phyloP scores from a whole-genome alignment of 495 filamentous ascomycete genomes.

The Acidiella bohemica region DNA sequence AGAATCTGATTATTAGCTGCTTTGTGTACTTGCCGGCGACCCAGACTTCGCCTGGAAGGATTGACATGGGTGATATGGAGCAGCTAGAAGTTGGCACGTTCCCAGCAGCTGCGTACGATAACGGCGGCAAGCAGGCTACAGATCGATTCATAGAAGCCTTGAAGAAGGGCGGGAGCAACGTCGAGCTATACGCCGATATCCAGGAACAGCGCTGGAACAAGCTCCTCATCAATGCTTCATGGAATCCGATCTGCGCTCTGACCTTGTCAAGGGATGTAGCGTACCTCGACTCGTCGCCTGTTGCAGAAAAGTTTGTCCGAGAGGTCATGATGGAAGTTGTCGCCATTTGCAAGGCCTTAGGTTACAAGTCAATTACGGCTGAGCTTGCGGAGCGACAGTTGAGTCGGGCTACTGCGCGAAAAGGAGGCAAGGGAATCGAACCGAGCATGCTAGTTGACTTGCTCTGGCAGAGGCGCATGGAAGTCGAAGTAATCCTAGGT shows the following conservation, averaged over 20 bases:
- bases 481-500: conserved; percentile 42
- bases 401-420: conserved; percentile 25
- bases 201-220: conserved; percentile 41
- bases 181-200: conserved; percentile 33
- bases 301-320: conserved; percentile 27
- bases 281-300: conserved; percentile 29
- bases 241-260: conserved; percentile 42
- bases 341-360: conserved; percentile 31
- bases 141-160: conserved; percentile 30
- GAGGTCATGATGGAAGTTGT: conserved; percentile 41
- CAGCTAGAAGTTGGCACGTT: conserved; percentile 36
- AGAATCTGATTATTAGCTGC: conserved; percentile 33
- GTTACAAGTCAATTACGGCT: conserved; percentile 31
- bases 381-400: conserved; percentile 30
- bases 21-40: conserved; percentile 39
- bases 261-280: conserved; percentile 32
- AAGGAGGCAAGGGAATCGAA: conserved; percentile 27
- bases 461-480: conserved; percentile 29
- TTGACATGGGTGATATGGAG: conserved; percentile 26
- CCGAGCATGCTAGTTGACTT: conserved; percentile 39
- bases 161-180: conserved; percentile 29
- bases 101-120: conserved; percentile 23
- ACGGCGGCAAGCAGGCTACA: conserved; percentile 22
- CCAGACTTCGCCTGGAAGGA: conserved; percentile 26
- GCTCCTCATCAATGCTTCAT: conserved; percentile 37